These are phyloP conservation scores for Ploettnerulaceae sp. DNA, from an alignment of 2,329 filamentous ascomycete species.

Conservation along the genomic window DNA sequence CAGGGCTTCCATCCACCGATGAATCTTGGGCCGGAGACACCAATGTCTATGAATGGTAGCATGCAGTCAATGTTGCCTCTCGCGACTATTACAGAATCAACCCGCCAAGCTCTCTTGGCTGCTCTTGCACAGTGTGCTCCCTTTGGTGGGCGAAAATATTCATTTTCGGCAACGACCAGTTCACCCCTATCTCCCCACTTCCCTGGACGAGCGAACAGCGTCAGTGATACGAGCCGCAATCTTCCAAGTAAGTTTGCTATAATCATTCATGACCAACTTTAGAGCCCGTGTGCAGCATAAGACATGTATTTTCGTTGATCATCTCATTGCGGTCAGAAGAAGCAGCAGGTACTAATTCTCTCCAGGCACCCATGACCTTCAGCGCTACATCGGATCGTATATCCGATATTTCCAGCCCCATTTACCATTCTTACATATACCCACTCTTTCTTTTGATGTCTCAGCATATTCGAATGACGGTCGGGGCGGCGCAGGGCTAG, in stretches of 20 bases:
- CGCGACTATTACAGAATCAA: constrained; percentile 61
- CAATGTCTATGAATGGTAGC: constrained; percentile 61
- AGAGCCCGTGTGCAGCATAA: too few relatives aligned
- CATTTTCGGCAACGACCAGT: constrained; percentile 47
- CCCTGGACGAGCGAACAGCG: constrained; percentile 44
- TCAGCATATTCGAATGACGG: constrained; percentile 61
- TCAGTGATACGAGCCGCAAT: constrained; percentile 47
- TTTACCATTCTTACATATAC: constrained; percentile 87
- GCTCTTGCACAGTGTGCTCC: constrained; percentile 52
- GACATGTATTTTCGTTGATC: too few relatives aligned
- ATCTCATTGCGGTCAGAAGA: too few relatives aligned
- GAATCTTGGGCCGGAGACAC: constrained; percentile 68
- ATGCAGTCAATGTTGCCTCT: constrained; percentile 54
- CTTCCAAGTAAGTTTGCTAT: constrained; percentile 52
- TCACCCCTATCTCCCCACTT: constrained; percentile 52
- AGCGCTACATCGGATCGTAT: constrained; percentile 86
- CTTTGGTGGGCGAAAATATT: constrained; percentile 60
- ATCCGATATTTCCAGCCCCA: constrained; percentile 92
- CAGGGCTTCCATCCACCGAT: constrained; percentile 62
- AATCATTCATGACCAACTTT: background rate
- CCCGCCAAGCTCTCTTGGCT: constrained; percentile 56
- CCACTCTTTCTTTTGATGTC: constrained; percentile 85
- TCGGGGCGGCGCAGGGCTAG: constrained; percentile 51
- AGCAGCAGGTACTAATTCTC: background rate
- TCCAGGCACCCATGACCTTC: constrained; percentile 67